Conservation (phyloP, 768 basidiomycete genomes). For the Psilocybe azurescens region DNA sequence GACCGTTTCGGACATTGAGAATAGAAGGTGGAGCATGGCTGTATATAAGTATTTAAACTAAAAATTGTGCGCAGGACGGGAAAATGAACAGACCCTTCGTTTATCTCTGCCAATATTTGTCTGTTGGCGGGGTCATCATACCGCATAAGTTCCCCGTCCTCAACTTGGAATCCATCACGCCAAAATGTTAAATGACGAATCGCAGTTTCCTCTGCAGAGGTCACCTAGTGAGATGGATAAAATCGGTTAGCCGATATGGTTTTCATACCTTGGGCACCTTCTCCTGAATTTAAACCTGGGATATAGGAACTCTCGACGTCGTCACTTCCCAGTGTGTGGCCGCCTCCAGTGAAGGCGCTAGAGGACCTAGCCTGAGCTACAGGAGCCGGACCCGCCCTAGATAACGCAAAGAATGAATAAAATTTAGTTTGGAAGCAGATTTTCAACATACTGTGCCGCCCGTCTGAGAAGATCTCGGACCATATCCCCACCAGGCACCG, state of each 20-base stretch:
- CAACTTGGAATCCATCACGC: conserved; percentile 91
- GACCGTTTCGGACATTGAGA: conserved; percentile 74
- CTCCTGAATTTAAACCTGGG: conserved; percentile 65
- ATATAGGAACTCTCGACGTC: conserved; percentile 81
- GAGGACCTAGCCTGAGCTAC: conserved; percentile 23
- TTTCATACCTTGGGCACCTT: conserved; percentile 28
- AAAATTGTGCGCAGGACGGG: background rate
- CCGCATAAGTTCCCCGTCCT: conserved; percentile 83
- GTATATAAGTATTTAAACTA: background rate
- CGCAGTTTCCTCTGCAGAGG: conserved; percentile 52
- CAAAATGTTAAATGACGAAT: conserved; percentile 88
- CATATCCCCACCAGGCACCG: conserved; percentile 58
- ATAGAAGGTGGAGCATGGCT: conserved; percentile 83
- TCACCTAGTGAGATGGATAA: background rate
- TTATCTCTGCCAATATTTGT: conserved; percentile 74
- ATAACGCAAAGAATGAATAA: background rate
- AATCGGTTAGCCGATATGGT: conserved; percentile 3
- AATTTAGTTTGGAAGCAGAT: background rate
- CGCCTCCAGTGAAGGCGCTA: conserved; percentile 68
- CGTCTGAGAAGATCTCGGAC: conserved; percentile 78
- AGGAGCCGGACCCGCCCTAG: conserved; percentile 29
- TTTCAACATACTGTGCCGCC: conserved; percentile 72
- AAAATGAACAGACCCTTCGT: conserved; percentile 63
- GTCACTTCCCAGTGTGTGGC: conserved; percentile 88
- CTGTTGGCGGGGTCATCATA: conserved; percentile 83